Conservation (phyloP, 2,329 filamentous ascomycete genomes). For the Arthrobotrys musiformis region DNA sequence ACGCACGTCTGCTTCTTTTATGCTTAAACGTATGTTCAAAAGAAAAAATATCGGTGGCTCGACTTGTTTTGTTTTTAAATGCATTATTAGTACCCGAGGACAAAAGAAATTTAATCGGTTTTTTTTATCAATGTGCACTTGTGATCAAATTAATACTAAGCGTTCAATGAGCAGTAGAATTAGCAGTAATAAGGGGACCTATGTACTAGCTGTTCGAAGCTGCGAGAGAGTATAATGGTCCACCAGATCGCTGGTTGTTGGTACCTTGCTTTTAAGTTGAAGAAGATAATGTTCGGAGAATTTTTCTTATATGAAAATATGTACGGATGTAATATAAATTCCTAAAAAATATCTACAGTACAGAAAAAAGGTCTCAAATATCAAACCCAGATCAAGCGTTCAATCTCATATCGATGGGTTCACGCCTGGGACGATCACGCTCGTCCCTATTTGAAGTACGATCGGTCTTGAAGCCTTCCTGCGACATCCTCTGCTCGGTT, state of each 20-base stretch:
- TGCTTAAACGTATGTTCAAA: background rate
- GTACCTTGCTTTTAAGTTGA: too few species aligned
- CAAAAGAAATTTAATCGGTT: background rate
- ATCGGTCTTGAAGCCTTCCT: conserved; percentile 22
- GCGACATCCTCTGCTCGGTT: conserved; percentile 22
- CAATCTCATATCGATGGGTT: background rate
- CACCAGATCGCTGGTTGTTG: too few species aligned
- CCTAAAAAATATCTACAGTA: conserved; percentile 11
- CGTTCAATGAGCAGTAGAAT: too few species aligned
- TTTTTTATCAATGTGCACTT: background rate
- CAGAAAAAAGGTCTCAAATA: background rate
- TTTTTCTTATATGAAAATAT: background rate
- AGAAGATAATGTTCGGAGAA: too few species aligned
- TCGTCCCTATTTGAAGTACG: background rate
- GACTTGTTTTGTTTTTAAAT: background rate
- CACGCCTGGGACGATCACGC: background rate
- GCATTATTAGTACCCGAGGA: background rate
- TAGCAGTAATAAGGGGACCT: too few species aligned
- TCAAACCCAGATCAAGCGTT: background rate
- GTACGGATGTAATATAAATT: background rate
- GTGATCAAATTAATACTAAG: too few species aligned
- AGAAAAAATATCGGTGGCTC: conserved; percentile 11
- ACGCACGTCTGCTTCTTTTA: background rate
- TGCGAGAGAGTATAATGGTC: too few species aligned
- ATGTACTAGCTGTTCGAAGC: too few species aligned